Conservation (phyloP, 169 alveolate species). For the Babesia divergens region DNA sequence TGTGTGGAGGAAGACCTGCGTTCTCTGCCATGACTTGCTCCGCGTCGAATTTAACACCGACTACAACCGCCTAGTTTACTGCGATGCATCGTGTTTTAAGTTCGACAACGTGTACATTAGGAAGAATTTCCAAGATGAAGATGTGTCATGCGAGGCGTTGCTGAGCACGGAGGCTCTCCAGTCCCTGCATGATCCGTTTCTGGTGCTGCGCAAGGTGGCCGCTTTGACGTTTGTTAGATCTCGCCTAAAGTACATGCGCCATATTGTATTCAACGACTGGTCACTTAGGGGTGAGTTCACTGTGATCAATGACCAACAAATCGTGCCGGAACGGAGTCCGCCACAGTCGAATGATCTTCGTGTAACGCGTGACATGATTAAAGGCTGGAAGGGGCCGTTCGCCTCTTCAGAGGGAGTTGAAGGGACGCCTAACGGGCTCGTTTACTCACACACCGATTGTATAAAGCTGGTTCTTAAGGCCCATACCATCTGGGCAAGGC, state of each 20-base stretch:
- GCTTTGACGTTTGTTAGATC: conserved; percentile 20
- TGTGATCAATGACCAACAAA: neutral
- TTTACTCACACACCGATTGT: conserved; percentile 43
- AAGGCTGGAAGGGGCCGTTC: conserved; percentile 45
- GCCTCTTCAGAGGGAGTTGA: neutral
- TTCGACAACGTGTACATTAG: conserved; percentile 11
- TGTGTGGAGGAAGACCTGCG: conserved; percentile 22
- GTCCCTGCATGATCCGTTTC: neutral
- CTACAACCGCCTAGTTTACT: conserved; percentile 24
- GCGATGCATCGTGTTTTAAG: conserved; percentile 28
- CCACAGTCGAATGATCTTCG: neutral
- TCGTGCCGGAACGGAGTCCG: conserved; percentile 1
- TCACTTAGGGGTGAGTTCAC: neutral
- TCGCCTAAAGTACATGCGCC: neutral
- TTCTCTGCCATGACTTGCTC: conserved; percentile 33
- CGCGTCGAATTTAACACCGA: conserved; percentile 11
- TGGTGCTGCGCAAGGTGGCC: conserved; percentile 36
- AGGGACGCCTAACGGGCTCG: conserved; percentile 10
- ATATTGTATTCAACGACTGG: conserved; percentile 18
- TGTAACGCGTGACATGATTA: neutral
- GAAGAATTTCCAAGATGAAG: conserved; percentile 12
- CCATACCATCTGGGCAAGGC: conserved; percentile 24
- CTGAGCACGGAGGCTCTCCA: conserved; percentile 13
- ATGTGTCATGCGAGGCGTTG: conserved; percentile 1
- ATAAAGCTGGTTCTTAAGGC: conserved; percentile 28